Evolutionary conservation across 352 stramenopile genomes (phyloP), one percentile per base, ranked within the genome.

Genomic region (Thraustochytrium striatum): DNA sequence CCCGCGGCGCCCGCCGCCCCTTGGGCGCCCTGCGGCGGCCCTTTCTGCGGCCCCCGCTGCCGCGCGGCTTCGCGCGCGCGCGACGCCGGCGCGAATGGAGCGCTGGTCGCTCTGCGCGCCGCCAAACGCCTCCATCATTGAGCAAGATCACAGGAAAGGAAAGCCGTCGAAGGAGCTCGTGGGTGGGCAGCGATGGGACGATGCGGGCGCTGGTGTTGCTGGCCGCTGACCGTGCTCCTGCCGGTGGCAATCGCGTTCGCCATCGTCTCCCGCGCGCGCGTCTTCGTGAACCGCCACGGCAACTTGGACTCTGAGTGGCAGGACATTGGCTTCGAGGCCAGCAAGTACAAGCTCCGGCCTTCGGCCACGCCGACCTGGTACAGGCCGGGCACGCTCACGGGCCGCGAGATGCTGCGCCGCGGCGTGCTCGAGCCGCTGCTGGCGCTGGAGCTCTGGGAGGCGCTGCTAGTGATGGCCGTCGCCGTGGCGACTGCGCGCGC

Each of bases 281-380:
- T 75, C 52, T 75, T 62, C 41, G 36, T 38, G 35, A 75, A 72
- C 52, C 13, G 30, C n/a, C 16, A 21, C 9, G 65, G 65, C 30
- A 72, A 72, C 65, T 9, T 75, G 19, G 65, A 75, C 65, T 39
- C 65, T 21, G 65, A 75, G 50, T 75, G 65, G 65, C 33, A 75
- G 65, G 65, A 75, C 41, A 25, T 75, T 25, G 65, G 65, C 13
- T 30, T 75, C 9, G 9, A 28, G n/a, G 65, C 65, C 0, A 39
- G 11, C 8, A 11, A 43, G 8, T 75, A 75, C 50, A n/a, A 39
- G 50, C 19, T 62, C 33, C 25, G 33, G 7, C 65, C 65, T 5
- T 55, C 32, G 16, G 5, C 19, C 19, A 75, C 65, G 32, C 65
- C 65, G 19, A 75, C 65, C 8, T 33, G 19, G 8, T 55, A 61